phyloP scores from a whole-genome alignment of 768 basidiomycete genomes.

The Termitomyces sp. region DNA sequence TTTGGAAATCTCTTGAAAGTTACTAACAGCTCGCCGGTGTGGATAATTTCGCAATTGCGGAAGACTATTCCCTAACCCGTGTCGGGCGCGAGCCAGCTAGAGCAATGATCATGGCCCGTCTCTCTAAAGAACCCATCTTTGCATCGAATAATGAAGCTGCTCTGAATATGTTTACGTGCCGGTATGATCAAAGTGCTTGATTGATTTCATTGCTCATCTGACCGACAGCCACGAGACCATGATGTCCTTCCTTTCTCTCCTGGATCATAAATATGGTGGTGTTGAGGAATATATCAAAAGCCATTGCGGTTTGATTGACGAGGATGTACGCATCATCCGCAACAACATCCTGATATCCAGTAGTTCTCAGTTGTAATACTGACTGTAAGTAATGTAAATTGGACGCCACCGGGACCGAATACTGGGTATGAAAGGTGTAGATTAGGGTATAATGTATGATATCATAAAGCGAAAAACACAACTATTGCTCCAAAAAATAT shows the following conservation, averaged over 20 bases:
- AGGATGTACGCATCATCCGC: slow-evolving; percentile 56
- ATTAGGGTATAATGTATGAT: slow-evolving; percentile 9
- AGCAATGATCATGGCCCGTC: slow-evolving; percentile 60
- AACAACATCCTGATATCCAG: slow-evolving; percentile 44
- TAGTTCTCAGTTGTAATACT: slow-evolving; percentile 11
- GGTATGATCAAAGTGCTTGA: slow-evolving; percentile 33
- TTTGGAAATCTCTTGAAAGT: not conserved
- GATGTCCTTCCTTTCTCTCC: slow-evolving; percentile 57
- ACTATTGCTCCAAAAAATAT: not conserved
- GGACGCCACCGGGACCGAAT: not conserved
- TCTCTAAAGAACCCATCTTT: slow-evolving; percentile 68
- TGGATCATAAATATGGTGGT: slow-evolving; percentile 63
- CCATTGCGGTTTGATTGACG: slow-evolving; percentile 52
- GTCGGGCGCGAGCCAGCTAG: slow-evolving; percentile 78
- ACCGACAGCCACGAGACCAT: slow-evolving; percentile 62
- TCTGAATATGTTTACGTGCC: slow-evolving; percentile 78
- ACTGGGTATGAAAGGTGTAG: slow-evolving; percentile 3
- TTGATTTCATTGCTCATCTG: not conserved
- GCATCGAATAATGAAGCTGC: slow-evolving; percentile 69
- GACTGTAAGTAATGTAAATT: not conserved
- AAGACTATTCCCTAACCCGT: slow-evolving; percentile 73
- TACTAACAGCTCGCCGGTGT: slow-evolving; percentile 63
- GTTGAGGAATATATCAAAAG: slow-evolving; percentile 56
- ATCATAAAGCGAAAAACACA: not conserved
- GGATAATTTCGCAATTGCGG: slow-evolving; percentile 53